A percentile compares a stretch with the other conserved stretches of the same genome.
These are phyloP conservation scores for Salicornia ramosissima DNA, from an alignment of 148 eudicot species.

Conservation along the genomic window DNA sequence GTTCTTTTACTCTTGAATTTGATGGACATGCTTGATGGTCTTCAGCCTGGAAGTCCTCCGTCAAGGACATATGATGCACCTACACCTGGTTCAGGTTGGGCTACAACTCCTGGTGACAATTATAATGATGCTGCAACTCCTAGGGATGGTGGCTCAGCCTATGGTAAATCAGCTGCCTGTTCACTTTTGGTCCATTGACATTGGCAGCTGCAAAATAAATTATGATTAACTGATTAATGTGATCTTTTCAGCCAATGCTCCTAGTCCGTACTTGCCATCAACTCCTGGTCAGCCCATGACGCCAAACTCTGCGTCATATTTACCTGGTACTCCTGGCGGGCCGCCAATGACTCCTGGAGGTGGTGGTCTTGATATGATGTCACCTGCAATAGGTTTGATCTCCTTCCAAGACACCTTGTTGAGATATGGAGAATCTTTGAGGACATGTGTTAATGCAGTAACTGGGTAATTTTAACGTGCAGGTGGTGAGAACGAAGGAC, in stretches of 20 bases:
- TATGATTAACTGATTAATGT: background rate
- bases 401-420: background rate
- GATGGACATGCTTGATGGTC: slow-evolving; percentile 12
- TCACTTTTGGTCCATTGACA: background rate
- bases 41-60: slow-evolving; percentile 89
- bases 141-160: slow-evolving; percentile 71
- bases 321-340: slow-evolving; percentile 98
- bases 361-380: slow-evolving; percentile 93
- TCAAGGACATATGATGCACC: slow-evolving; percentile 89
- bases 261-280: slow-evolving; percentile 96
- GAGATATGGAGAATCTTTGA: background rate
- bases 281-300: slow-evolving; percentile 97
- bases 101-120: slow-evolving; percentile 65
- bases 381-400: slow-evolving; percentile 74
- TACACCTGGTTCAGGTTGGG: slow-evolving; percentile 94
- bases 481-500: slow-evolving; percentile 91
- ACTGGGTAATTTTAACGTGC: slow-evolving; percentile 17
- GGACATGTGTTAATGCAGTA: background rate
- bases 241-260: slow-evolving; percentile 73
- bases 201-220: background rate
- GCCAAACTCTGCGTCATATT: slow-evolving; percentile 76
- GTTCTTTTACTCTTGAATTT: background rate
- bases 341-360: slow-evolving; percentile 99
- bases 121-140: slow-evolving; percentile 89
- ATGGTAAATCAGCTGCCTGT: slow-evolving; percentile 41